Conservation (phyloP, 148 eudicot genomes). For the Diospyros kaki region DNA sequence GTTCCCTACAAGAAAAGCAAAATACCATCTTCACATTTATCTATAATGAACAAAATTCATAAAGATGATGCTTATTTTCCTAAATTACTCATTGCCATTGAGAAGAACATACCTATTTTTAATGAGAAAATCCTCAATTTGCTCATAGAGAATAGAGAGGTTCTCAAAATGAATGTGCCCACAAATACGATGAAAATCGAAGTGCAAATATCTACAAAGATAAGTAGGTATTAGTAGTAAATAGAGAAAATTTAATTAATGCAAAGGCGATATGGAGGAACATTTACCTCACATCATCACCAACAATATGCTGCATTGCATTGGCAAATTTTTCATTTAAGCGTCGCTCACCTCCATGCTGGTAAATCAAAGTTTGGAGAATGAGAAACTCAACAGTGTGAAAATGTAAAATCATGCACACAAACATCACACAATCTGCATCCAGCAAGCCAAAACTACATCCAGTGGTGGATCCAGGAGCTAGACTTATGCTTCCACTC, state of each 20-base stretch:
- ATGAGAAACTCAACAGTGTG: background rate
- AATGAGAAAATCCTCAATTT: constrained; percentile 70
- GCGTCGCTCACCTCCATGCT: constrained; percentile 94
- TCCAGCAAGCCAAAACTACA: too few species aligned
- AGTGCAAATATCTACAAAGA: constrained; percentile 67
- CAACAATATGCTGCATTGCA: constrained; percentile 59
- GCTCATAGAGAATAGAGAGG: constrained; percentile 81
- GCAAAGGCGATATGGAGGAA: background rate
- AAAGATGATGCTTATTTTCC: background rate
- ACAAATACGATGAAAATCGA: constrained; percentile 87
- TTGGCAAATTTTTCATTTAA: constrained; percentile 65
- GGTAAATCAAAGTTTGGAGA: constrained; percentile 16
- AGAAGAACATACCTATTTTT: constrained; percentile 62
- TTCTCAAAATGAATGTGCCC: constrained; percentile 90
- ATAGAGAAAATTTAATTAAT: background rate
- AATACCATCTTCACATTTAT: background rate
- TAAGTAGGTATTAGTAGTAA: constrained; percentile 15
- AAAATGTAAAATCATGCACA: background rate
- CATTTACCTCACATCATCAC: constrained; percentile 71
- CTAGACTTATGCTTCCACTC: too few species aligned
- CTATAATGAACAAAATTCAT: background rate
- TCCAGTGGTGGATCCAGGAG: too few species aligned
- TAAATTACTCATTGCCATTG: background rate
- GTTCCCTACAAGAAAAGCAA: background rate
- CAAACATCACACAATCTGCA: background rate